Conservation (phyloP, 257 asterid species). For the Solanum infundibuliforme region DNA sequence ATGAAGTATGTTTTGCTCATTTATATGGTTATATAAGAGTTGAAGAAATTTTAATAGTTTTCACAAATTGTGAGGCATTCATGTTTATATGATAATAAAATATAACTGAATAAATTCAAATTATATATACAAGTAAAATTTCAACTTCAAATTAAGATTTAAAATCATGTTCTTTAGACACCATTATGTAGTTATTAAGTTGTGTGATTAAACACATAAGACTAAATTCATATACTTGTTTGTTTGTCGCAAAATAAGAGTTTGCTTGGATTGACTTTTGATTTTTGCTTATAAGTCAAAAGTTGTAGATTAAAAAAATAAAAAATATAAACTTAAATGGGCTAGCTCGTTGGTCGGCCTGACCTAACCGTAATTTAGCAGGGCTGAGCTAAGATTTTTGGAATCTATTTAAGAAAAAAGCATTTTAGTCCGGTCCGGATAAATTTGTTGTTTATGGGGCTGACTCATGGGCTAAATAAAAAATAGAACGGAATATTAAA, state of each 20-base stretch:
- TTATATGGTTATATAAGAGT: no score
- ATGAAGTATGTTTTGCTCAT: no score
- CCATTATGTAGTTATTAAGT: not conserved
- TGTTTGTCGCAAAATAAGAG: not conserved
- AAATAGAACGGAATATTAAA: no score
- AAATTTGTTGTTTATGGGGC: not conserved
- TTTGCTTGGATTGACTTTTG: not conserved
- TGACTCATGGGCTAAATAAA: not conserved
- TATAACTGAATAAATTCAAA: no score
- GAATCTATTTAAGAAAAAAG: no score
- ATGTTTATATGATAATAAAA: not conserved
- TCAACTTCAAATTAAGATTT: not conserved
- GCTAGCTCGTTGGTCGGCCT: not conserved
- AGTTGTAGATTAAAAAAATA: no score
- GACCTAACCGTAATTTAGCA: not conserved
- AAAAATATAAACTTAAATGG: not conserved
- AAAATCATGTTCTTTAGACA: not conserved
- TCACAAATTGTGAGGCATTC: no score
- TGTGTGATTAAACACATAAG: not conserved
- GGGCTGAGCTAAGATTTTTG: rapidly evolving
- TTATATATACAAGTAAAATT: no score
- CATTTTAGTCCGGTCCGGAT: rapidly evolving
- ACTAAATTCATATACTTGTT: not conserved
- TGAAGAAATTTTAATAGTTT: not conserved
- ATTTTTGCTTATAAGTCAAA: no score